Conservation (phyloP, 495 filamentous ascomycete genomes). For the Lentithecium fluviatile region DNA sequence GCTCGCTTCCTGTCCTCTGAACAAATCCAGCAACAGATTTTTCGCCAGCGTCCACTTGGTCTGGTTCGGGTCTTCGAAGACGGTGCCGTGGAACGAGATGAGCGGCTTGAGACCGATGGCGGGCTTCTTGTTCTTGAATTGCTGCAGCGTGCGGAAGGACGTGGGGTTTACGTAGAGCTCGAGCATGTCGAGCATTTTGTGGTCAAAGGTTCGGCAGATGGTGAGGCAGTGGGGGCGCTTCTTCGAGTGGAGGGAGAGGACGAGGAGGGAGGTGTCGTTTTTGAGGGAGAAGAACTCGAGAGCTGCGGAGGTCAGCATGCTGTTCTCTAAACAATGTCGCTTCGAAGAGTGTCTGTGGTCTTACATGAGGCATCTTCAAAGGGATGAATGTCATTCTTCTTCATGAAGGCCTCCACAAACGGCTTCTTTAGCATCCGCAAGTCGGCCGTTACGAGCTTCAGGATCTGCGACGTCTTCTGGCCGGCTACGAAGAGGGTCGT, state of each 20-base stretch:
- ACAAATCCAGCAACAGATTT: conserved; percentile 85
- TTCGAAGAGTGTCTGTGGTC: not conserved
- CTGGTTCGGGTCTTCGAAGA: conserved; percentile 73
- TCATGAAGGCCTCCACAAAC: conserved; percentile 79
- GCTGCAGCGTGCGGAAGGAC: conserved; percentile 61
- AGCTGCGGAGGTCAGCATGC: conserved; percentile 42
- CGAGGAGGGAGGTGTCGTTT: conserved; percentile 81
- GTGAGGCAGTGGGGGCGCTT: conserved; percentile 91
- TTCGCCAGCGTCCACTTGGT: conserved; percentile 79
- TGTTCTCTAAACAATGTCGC: no score
- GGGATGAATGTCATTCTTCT: conserved; percentile 91
- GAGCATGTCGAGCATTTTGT: conserved; percentile 88
- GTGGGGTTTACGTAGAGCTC: conserved; percentile 76
- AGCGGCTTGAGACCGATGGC: conserved; percentile 82
- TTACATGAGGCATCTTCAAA: conserved; percentile 74
- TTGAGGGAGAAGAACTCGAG: conserved; percentile 93
- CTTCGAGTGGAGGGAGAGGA: conserved; percentile 82
- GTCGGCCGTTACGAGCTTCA: conserved; percentile 77
- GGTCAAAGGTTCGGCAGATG: conserved; percentile 74
- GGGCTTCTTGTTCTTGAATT: conserved; percentile 81
- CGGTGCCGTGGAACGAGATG: conserved; percentile 78
- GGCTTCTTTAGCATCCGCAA: conserved; percentile 78
- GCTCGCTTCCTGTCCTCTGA: conserved; percentile 70
- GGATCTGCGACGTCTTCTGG: conserved; percentile 71
- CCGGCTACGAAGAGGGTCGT: conserved; percentile 81